Conservation (phyloP, 1,139 yeast species). For the Saccharomyces hybrid region DNA sequence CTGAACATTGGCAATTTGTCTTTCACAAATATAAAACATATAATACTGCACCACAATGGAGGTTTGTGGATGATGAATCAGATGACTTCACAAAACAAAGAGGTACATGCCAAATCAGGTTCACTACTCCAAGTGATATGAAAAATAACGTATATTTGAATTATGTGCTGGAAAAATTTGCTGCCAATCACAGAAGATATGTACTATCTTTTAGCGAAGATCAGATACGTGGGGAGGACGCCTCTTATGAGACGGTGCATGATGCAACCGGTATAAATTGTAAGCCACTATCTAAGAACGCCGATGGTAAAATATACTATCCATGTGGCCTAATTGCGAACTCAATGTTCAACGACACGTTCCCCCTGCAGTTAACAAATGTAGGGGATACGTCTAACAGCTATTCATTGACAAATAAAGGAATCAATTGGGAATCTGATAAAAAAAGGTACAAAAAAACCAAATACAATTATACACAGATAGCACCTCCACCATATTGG, state of each 20-base stretch:
- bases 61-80: slow-evolving; percentile 39
- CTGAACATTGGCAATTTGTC: slow-evolving; percentile 43
- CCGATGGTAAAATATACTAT: slow-evolving; percentile 47
- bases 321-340: slow-evolving; percentile 81
- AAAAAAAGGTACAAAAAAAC: slow-evolving; percentile 52
- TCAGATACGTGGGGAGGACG: slow-evolving; percentile 62
- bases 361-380: slow-evolving; percentile 32
- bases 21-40: slow-evolving; percentile 41
- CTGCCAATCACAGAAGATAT: slow-evolving; percentile 90
- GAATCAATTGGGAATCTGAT: slow-evolving; percentile 66
- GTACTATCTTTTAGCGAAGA: slow-evolving; percentile 88
- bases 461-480: slow-evolving; percentile 45
- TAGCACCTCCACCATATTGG: slow-evolving; percentile 81
- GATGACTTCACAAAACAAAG: slow-evolving; percentile 41
- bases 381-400: slow-evolving; percentile 37
- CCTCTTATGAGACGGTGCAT: slow-evolving; percentile 41
- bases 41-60: slow-evolving; percentile 56
- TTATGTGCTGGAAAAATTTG: slow-evolving; percentile 75
- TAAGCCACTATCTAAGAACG: slow-evolving; percentile 47
- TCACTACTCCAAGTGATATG: slow-evolving; percentile 66
- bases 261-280: slow-evolving; percentile 66
- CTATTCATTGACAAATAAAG: slow-evolving; percentile 45
- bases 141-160: slow-evolving; percentile 72
- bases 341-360: slow-evolving; percentile 67
- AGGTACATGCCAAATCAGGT: slow-evolving; percentile 68